Percentiles rank a stretch among this genome's conserved stretches.
Evolutionary conservation across 306 rosid genomes (phyloP).

Genomic region (Lathyrus oleraceus): DNA sequence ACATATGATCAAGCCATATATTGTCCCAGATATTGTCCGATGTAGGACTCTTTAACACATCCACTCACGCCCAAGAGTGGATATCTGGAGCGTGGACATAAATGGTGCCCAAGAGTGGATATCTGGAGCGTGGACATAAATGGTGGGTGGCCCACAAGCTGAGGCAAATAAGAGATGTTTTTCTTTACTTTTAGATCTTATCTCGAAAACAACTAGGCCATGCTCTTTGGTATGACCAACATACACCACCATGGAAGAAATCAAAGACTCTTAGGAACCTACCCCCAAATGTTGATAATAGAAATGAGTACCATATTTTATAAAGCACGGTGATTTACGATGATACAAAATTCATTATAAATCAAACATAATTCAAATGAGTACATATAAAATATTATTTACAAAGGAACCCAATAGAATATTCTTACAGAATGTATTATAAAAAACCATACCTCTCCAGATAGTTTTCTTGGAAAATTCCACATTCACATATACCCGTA

Average conservation of each 20-base stretch:
- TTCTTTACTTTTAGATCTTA: too few relatives aligned
- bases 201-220: too few relatives aligned
- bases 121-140: too few relatives aligned
- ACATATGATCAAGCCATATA: too few relatives aligned
- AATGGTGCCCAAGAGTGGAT: too few relatives aligned
- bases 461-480: slow-evolving; percentile 82
- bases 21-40: too few relatives aligned
- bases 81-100: too few relatives aligned
- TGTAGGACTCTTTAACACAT: too few relatives aligned
- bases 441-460: slow-evolving; percentile 65
- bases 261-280: background rate
- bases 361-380: slow-evolving; percentile 24
- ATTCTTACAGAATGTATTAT: background rate
- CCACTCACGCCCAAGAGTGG: too few relatives aligned
- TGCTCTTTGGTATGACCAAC: too few relatives aligned
- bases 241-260: background rate
- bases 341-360: background rate
- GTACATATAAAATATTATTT: background rate
- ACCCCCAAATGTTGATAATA: background rate
- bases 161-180: too few relatives aligned
- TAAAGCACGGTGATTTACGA: background rate
- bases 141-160: too few relatives aligned
- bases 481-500: slow-evolving; percentile 72
- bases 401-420: slow-evolving; percentile 21
- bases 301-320: background rate